A percentile compares a stretch with the other conserved stretches of the same genome.
These are phyloP conservation scores for Theobroma cacao DNA, from an alignment of 345 rosid species.

Conservation along the genomic window DNA sequence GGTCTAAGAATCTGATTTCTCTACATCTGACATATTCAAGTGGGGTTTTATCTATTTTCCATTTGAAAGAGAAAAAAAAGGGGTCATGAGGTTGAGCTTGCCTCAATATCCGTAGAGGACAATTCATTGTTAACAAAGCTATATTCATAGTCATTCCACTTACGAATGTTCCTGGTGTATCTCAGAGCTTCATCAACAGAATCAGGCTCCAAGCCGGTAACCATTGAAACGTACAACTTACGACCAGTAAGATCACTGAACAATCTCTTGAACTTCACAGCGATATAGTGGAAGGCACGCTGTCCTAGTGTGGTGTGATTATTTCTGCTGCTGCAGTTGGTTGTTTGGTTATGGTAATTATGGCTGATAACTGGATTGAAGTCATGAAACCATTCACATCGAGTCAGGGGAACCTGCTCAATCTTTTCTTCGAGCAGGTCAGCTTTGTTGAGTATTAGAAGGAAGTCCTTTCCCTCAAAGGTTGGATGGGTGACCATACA, in stretches of 20 bases:
- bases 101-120: constrained; percentile 47
- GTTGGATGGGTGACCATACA: constrained; percentile 51
- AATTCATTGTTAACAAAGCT: constrained; percentile 26
- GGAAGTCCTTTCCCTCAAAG: constrained; percentile 68
- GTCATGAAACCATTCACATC: constrained; percentile 82
- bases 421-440: constrained; percentile 80
- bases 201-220: constrained; percentile 61
- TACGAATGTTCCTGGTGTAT: constrained; percentile 64
- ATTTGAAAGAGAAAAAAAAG: background rate
- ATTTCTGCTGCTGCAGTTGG: constrained; percentile 19
- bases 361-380: constrained; percentile 60
- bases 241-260: constrained; percentile 45
- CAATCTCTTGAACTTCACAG: constrained; percentile 66
- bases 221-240: constrained; percentile 56
- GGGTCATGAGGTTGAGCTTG: constrained; percentile 44
- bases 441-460: constrained; percentile 71
- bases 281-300: constrained; percentile 68
- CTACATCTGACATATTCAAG: background rate
- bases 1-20: background rate
- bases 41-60: background rate
- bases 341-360: constrained; percentile 20
- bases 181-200: constrained; percentile 51
- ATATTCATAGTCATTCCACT: constrained; percentile 50
- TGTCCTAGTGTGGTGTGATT: constrained; percentile 50
- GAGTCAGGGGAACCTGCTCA: constrained; percentile 48